Base-by-base conservation (phyloP, 306 rosid genomes). In the Medicago ruthenica region DNA sequence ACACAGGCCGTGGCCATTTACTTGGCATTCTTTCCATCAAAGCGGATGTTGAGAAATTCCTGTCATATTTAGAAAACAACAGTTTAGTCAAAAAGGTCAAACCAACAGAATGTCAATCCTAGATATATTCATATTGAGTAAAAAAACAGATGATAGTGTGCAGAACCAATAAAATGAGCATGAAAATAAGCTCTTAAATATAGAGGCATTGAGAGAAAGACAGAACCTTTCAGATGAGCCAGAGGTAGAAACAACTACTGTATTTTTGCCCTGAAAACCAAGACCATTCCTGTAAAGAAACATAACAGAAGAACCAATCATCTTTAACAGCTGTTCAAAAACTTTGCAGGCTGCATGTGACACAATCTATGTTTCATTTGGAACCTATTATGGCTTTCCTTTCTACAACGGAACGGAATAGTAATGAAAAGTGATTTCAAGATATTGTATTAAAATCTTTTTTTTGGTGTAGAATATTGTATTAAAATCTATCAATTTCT, bases 1-100 rank as follows among this genome's bases (percentile, higher is more conserved):
- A 95, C 58, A 77, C 82, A 31, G 99, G 99, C 50, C 99, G 97
- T 47, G 99, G 99, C 99, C 99, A 95, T 90, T 84, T 95, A 80
- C 97, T 92, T 61, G 99, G 93, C 70, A 92, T 90, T 86, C 99
- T 92, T 84, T 95, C 99, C 89, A 95, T 92, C 82, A 95, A 45
- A 80, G 97, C 99, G 54, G 99, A 83, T 42, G 99, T 95, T 0
- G 97, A 93, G 8, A 87, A 85, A 70, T 85, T 85, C 88, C 97
- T 94, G 82, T 41, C 73, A 64, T 24, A 61, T 31, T 27, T 27
- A 83, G 60, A 81, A 79, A 86, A 55, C 71, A 47, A 76, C 37
- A 34, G 69, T 41, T 79, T 77, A 83, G 72, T 10, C 45, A 84
- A 64, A 67, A 51, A 8, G 59, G 42, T 9, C 20, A 67, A 22